Percentiles rank a stretch among this genome's conserved stretches.
These are phyloP conservation scores for Coemansia sp. DNA, from an alignment of 192 early-diverging fungal genomes.

Conservation along the genomic window DNA sequence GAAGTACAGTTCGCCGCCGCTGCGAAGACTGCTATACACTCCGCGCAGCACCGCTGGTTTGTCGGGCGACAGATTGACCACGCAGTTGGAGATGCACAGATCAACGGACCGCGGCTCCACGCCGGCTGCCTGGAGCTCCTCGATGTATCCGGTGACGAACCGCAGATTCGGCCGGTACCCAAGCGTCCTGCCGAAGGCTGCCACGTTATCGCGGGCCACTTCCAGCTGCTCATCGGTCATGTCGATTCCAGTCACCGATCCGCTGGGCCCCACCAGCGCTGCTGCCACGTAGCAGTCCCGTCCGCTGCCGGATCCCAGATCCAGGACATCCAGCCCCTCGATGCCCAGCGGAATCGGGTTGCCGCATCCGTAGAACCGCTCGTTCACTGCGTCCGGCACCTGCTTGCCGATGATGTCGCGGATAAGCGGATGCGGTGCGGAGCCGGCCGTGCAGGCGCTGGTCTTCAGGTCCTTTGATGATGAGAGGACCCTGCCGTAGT, in stretches of 20 bases:
- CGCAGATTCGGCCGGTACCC: slow-evolving; percentile 34
- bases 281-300: slow-evolving; percentile 50
- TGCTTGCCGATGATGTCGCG: slow-evolving; percentile 1
- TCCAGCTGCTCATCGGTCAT: slow-evolving; percentile 49
- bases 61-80: slow-evolving; percentile 42
- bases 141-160: slow-evolving; percentile 42
- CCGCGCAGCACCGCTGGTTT: slow-evolving; percentile 37
- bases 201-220: slow-evolving; percentile 23
- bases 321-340: slow-evolving; percentile 31
- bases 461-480: slow-evolving; percentile 33
- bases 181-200: slow-evolving; percentile 17
- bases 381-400: slow-evolving; percentile 32
- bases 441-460: slow-evolving; percentile 25
- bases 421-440: slow-evolving; percentile 5
- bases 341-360: slow-evolving; percentile 39
- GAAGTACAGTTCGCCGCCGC: slow-evolving; percentile 46
- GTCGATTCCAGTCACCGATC: slow-evolving; percentile 39
- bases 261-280: slow-evolving; percentile 23
- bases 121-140: slow-evolving; percentile 24
- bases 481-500: slow-evolving; percentile 39
- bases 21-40: slow-evolving; percentile 19
- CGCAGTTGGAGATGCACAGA: slow-evolving; percentile 41
- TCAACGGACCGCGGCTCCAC: slow-evolving; percentile 26
- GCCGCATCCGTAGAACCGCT: slow-evolving; percentile 46
- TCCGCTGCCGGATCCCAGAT: slow-evolving; percentile 39